phyloP scores from a whole-genome alignment of 495 filamentous ascomycete species.

The Aspergillus sparsus region DNA sequence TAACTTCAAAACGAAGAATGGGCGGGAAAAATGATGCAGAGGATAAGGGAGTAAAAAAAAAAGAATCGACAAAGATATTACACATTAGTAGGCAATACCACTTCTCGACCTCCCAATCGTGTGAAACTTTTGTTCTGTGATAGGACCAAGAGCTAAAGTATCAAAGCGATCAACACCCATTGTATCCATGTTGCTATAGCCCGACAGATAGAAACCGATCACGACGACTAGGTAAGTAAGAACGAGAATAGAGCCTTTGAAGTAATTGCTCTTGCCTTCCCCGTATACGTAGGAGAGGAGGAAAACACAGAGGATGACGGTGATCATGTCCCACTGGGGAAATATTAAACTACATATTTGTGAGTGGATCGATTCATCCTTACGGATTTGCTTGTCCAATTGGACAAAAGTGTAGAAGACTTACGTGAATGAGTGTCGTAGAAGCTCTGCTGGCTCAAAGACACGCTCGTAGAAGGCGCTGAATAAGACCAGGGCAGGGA shows the following conservation, averaged over 20 bases:
- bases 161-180: conserved; percentile 71
- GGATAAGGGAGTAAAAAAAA: background rate
- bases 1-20: background rate
- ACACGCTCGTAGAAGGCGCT: conserved; percentile 62
- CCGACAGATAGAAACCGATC: conserved; percentile 86
- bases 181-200: conserved; percentile 63
- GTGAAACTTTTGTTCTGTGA: conserved; percentile 38
- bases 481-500: conserved; percentile 90
- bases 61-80: background rate
- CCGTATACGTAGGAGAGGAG: conserved; percentile 96
- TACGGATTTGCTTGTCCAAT: background rate
- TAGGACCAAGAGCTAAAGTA: conserved; percentile 57
- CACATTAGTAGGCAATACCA: conserved; percentile 35
- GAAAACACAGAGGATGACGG: conserved; percentile 96
- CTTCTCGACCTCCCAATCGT: conserved; percentile 39
- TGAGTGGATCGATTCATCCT: background rate
- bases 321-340: conserved; percentile 99
- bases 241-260: conserved; percentile 86
- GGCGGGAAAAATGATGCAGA: background rate
- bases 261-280: conserved; percentile 80
- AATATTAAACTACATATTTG: conserved; percentile 74
- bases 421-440: conserved; percentile 78
- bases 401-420: conserved; percentile 16
- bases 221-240: conserved; percentile 92
- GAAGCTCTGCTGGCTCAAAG: conserved; percentile 58